Percentiles rank a stretch among this genome's conserved stretches.
These are phyloP conservation scores for Chlorella sp. DNA, from an alignment of 139 green algal species.

Conservation along the genomic window DNA sequence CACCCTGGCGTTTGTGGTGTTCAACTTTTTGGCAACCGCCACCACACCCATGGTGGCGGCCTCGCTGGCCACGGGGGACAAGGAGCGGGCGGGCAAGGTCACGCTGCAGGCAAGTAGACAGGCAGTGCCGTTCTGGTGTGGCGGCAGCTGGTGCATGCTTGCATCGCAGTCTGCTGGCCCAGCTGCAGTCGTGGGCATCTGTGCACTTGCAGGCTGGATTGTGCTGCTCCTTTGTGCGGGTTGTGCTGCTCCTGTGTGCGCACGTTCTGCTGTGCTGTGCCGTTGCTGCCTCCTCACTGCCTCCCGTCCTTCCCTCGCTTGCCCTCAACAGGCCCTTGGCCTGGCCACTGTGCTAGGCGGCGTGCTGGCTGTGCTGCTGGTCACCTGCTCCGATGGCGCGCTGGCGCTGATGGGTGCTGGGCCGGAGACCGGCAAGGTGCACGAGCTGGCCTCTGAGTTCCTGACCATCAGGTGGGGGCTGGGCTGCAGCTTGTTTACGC, in stretches of 20 bases:
- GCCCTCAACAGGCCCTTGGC: slow-evolving; percentile 43
- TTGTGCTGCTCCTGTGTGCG: too few relatives aligned
- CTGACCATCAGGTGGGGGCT: slow-evolving; percentile 49
- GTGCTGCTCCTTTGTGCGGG: too few relatives aligned
- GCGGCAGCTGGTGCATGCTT: too few relatives aligned
- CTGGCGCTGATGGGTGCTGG: slow-evolving; percentile 71
- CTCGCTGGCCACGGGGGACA: slow-evolving; percentile 54
- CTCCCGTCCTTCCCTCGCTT: background rate
- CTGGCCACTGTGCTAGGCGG: slow-evolving; percentile 58
- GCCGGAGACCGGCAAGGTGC: slow-evolving; percentile 36
- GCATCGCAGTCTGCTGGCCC: too few relatives aligned
- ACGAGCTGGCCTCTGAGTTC: slow-evolving; percentile 58
- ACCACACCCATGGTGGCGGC: slow-evolving; percentile 78
- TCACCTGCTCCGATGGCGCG: slow-evolving; percentile 27
- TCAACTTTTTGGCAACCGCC: slow-evolving; percentile 84
- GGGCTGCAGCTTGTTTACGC: too few relatives aligned
- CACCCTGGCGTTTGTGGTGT: slow-evolving; percentile 76
- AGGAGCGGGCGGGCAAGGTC: slow-evolving; percentile 33
- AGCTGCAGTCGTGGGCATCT: too few relatives aligned
- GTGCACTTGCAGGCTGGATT: too few relatives aligned
- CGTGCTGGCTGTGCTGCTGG: slow-evolving; percentile 41
- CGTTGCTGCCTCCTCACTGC: background rate
- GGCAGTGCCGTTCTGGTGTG: too few relatives aligned
- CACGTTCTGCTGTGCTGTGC: background rate
- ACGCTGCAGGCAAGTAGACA: slow-evolving; percentile 26